Base-by-base conservation (phyloP, 768 basidiomycete species). In the Pholiota molesta region DNA sequence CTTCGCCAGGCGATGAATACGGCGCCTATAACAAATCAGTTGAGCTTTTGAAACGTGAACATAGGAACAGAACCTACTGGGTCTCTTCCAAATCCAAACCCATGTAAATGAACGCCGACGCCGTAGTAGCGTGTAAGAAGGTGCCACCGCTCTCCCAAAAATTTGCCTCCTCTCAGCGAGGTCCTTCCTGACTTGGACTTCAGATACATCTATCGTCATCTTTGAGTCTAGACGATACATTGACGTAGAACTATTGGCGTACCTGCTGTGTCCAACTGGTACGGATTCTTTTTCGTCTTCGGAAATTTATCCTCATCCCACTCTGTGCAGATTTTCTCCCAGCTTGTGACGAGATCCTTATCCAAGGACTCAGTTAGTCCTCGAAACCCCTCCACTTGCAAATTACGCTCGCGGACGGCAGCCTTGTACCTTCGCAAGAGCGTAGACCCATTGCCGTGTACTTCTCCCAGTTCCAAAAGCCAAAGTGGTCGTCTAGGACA, bases 391-490 rank as follows among this genome's bases (percentile, higher is more conserved):
- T 63, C 62, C 4, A 52, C 42, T 19, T 66, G 65, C 26, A 52
- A 16, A 44, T 66, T 63, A 11, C 62, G 49, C 2, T 63, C 29
- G 0, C 55, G 44, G 0, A 66, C 40, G 2, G 57, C 65, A 6
- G 14, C 55, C 16, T 35, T 39, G 49, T 59, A 64, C 10, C 29
- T 26, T 19, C 23, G 14, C 6, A 42, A 33, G 10, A 61, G 42
- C 4, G 55, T 59, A 7, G 13, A 28, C 2, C 65, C 56, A 57
- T 57, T 14, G 56, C 19, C 16, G 16, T 3, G 26, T 67, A 55
- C 47, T 73, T 75, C 44, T 60, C 17, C 72, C 72, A 75, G 56
- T 76, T 76, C 64, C 64, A 65, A 19, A 44, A 54, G 21, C 52
- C 49, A 29, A 65, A 53, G 37, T 65, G 57, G 19, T 59, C 57